Evolutionary conservation across 2,329 filamentous ascomycete genomes (phyloP).

Genomic region (Verticillium klebahnii): DNA sequence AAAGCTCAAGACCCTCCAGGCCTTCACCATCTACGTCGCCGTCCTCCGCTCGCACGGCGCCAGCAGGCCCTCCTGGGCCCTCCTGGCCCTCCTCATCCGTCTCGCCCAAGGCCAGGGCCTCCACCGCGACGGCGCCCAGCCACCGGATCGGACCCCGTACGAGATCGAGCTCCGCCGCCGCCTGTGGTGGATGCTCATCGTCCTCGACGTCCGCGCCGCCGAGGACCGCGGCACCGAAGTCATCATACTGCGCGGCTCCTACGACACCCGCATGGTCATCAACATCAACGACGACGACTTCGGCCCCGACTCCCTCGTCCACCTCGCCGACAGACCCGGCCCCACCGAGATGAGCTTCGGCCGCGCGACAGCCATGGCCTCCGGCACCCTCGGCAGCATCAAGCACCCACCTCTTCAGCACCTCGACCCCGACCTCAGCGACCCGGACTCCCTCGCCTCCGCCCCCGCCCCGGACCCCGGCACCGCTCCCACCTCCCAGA

Average conservation of each 20-base stretch:
- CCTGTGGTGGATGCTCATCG: slow-evolving; percentile 58
- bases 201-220: slow-evolving; percentile 52
- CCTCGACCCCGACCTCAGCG: slow-evolving; percentile 7
- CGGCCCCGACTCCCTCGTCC: slow-evolving; percentile 26
- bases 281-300: slow-evolving; percentile 52
- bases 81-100: slow-evolving; percentile 35
- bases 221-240: slow-evolving; percentile 48
- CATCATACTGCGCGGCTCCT: slow-evolving; percentile 34
- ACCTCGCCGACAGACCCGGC: slow-evolving; percentile 27
- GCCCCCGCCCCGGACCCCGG: slow-evolving; percentile 4
- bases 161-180: slow-evolving; percentile 56
- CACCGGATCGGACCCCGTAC: slow-evolving; percentile 35
- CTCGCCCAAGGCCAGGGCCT: slow-evolving; percentile 37
- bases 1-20: slow-evolving; percentile 34
- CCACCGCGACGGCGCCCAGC: slow-evolving; percentile 35
- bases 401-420: slow-evolving; percentile 23
- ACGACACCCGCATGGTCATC: slow-evolving; percentile 42
- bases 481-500: slow-evolving; percentile 7
- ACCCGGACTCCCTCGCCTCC: slow-evolving; percentile 2
- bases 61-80: slow-evolving; percentile 34
- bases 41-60: slow-evolving; percentile 1
- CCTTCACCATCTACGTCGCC: slow-evolving; percentile 34
- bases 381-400: slow-evolving; percentile 33
- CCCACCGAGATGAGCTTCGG: slow-evolving; percentile 36
- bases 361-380: slow-evolving; percentile 34